Percentiles rank a stretch among this genome's conserved stretches.
Conservation (phyloP, 1,284 basidiomycete genomes). For the Testicularia cyperi region DNA sequence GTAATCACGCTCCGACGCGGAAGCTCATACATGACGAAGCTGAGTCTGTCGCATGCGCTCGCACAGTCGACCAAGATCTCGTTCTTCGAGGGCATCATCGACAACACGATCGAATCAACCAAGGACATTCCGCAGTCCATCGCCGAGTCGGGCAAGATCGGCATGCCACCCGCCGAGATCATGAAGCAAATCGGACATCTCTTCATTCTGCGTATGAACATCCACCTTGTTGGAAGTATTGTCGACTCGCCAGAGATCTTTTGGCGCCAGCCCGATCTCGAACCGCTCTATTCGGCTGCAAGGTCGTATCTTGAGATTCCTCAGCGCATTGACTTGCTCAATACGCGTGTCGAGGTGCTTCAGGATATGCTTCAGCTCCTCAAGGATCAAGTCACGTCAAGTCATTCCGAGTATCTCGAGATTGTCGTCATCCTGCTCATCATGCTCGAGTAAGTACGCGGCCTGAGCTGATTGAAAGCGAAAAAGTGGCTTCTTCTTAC, state of each 20-base stretch:
- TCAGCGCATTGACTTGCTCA: slow-evolving; percentile 87
- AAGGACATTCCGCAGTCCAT: slow-evolving; percentile 93
- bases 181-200: slow-evolving; percentile 92
- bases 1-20: slow-evolving; percentile 93
- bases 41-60: slow-evolving; percentile 89
- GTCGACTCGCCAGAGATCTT: slow-evolving; percentile 93
- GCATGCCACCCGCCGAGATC: slow-evolving; percentile 71
- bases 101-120: slow-evolving; percentile 90
- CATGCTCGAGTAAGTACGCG: slow-evolving; percentile 67
- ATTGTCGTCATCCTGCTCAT: slow-evolving; percentile 92
- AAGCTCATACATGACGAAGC: slow-evolving; percentile 95
- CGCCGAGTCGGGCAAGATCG: slow-evolving; percentile 88
- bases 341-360: slow-evolving; percentile 86
- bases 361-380: slow-evolving; percentile 96
- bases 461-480: too few species aligned
- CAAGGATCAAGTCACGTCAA: slow-evolving; percentile 88
- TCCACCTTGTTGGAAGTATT: slow-evolving; percentile 92
- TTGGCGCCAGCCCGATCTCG: slow-evolving; percentile 78
- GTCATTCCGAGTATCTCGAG: slow-evolving; percentile 89
- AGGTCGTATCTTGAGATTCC: slow-evolving; percentile 84
- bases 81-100: slow-evolving; percentile 77
- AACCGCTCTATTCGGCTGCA: slow-evolving; percentile 90
- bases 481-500: too few species aligned
- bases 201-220: slow-evolving; percentile 89
- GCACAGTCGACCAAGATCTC: slow-evolving; percentile 92